Conservation (phyloP, 1,284 basidiomycete species). For the Pisolithus thermaeus region DNA sequence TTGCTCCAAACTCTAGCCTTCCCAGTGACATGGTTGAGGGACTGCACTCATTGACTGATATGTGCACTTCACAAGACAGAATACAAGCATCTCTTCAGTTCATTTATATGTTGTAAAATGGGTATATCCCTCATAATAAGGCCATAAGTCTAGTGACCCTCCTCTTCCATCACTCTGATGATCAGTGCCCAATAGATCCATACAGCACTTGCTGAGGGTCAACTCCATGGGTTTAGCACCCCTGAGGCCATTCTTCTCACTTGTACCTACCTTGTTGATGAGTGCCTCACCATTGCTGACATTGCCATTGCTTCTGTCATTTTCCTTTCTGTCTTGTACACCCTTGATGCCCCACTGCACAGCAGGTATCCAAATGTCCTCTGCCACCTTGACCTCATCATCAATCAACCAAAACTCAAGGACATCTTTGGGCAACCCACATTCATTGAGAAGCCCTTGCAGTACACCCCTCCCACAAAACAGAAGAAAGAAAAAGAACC, state of each 20-base stretch:
- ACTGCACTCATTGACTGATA: slow-evolving; percentile 65
- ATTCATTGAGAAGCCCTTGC: no score
- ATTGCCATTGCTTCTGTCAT: slow-evolving; percentile 63
- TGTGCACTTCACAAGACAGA: slow-evolving; percentile 55
- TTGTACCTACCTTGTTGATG: slow-evolving; percentile 88
- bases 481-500: no score
- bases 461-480: no score
- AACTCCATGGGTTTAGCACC: slow-evolving; percentile 51
- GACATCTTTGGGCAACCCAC: no score
- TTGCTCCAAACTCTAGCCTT: slow-evolving; percentile 64
- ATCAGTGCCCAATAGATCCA: slow-evolving; percentile 43
- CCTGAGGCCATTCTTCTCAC: slow-evolving; percentile 73
- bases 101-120: slow-evolving; percentile 29
- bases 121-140: no score
- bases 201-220: slow-evolving; percentile 44
- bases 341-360: slow-evolving; percentile 63
- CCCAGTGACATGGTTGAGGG: slow-evolving; percentile 52
- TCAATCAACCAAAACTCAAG: no score
- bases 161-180: not conserved
- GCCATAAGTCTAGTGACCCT: slow-evolving; percentile 36
- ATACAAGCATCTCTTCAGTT: slow-evolving; percentile 29
- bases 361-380: slow-evolving; percentile 71
- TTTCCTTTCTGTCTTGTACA: slow-evolving; percentile 41
- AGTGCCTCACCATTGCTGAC: slow-evolving; percentile 94
- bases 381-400: slow-evolving; percentile 81